These are phyloP conservation scores for Pseudocercospora cruenta DNA, from an alignment of 2,329 filamentous ascomycete genomes.

Conservation along the genomic window DNA sequence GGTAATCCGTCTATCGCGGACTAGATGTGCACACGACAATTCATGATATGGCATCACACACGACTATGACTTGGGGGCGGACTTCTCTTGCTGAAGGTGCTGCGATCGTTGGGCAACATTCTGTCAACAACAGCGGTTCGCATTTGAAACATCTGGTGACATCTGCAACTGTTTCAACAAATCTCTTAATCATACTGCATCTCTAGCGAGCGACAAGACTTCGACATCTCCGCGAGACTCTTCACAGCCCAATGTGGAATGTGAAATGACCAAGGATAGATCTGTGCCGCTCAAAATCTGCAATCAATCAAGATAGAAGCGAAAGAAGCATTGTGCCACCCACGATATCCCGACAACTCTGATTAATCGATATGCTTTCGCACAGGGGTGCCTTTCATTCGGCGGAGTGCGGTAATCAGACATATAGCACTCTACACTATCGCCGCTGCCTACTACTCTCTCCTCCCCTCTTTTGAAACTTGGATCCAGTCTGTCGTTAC, in stretches of 20 bases:
- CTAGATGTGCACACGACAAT: neutral
- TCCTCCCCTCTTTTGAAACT: neutral
- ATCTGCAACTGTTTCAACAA: slow-evolving; percentile 1
- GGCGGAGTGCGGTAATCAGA: neutral
- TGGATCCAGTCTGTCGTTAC: neutral
- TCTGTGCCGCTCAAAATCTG: neutral
- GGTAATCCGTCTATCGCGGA: neutral
- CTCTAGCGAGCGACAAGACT: neutral
- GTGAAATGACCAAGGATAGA: neutral
- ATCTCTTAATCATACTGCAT: neutral
- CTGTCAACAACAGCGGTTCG: neutral
- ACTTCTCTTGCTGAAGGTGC: neutral
- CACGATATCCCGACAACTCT: slow-evolving; percentile 5
- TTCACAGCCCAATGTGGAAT: neutral
- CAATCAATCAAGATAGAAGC: neutral
- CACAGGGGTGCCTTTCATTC: slow-evolving; percentile 1
- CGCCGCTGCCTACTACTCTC: neutral
- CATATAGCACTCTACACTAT: neutral
- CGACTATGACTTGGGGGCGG: neutral
- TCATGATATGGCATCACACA: neutral
- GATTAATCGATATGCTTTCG: slow-evolving; percentile 2
- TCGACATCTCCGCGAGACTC: no score
- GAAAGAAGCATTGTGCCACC: slow-evolving; percentile 1
- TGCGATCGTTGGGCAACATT: neutral
- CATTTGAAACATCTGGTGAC: neutral